phyloP scores from a whole-genome alignment of 768 basidiomycete species.

The Porphyrellus cyaneotinctus region DNA sequence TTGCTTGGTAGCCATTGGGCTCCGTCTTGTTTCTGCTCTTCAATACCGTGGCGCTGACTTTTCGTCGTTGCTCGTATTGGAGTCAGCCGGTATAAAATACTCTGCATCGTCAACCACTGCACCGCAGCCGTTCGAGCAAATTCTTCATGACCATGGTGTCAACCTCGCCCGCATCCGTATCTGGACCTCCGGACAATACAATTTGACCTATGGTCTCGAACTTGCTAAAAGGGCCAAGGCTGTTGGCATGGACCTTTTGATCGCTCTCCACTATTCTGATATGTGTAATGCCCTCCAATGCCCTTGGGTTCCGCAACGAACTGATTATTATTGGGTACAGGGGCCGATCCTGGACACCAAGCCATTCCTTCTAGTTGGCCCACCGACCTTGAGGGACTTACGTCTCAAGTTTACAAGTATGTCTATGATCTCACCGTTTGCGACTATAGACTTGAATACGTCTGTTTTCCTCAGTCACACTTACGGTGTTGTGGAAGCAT shows the following conservation, averaged over 20 bases:
- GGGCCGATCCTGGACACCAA: slow-evolving; percentile 7
- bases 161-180: slow-evolving; percentile 17
- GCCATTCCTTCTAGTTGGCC: slow-evolving; percentile 14
- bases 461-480: slow-evolving; percentile 3
- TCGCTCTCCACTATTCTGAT: slow-evolving; percentile 11
- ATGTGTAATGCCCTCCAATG: slow-evolving; percentile 3
- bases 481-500: slow-evolving; percentile 1
- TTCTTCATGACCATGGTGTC: slow-evolving; percentile 7
- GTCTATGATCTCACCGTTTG: background rate
- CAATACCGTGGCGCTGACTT: slow-evolving; percentile 12
- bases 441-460: background rate
- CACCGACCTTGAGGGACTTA: slow-evolving; percentile 8
- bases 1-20: background rate
- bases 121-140: slow-evolving; percentile 5
- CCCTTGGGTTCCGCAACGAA: background rate
- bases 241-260: slow-evolving; percentile 11
- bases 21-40: slow-evolving; percentile 10
- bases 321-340: slow-evolving; percentile 2
- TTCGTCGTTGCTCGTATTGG: slow-evolving; percentile 14
- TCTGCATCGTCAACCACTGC: background rate
- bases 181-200: slow-evolving; percentile 9
- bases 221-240: slow-evolving; percentile 11
- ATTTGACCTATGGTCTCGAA: slow-evolving; percentile 6
- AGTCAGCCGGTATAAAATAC: slow-evolving; percentile 1
- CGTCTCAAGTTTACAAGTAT: slow-evolving; percentile 6